These are phyloP conservation scores for Zelonia costaricensis DNA, from an alignment of 208 protist genomes.

Conservation along the genomic window DNA sequence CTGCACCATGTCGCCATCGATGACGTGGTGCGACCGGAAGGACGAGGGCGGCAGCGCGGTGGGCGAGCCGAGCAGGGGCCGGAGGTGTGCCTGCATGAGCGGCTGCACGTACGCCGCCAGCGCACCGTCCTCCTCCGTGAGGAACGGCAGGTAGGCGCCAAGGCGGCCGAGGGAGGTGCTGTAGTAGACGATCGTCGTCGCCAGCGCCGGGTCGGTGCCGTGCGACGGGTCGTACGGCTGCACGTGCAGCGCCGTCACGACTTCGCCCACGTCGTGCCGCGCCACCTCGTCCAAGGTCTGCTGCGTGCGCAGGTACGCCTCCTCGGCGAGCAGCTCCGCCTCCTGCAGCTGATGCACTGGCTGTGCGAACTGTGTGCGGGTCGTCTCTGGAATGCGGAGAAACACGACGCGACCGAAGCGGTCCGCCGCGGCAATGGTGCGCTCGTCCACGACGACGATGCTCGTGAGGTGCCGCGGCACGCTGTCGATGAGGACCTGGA, in stretches of 20 bases:
- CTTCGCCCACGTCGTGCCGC: constrained; percentile 58
- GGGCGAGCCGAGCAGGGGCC: constrained; percentile 32
- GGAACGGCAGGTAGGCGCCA: constrained; percentile 70
- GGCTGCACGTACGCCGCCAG: constrained; percentile 69
- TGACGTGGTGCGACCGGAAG: constrained; percentile 42
- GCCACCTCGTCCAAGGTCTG: constrained; percentile 71
- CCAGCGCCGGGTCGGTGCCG: constrained; percentile 40
- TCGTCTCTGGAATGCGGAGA: constrained; percentile 51
- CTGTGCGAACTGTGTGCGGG: constrained; percentile 66
- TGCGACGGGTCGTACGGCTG: constrained; percentile 50
- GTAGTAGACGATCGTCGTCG: constrained; percentile 63
- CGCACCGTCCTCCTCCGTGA: constrained; percentile 70
- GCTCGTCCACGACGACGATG: constrained; percentile 60
- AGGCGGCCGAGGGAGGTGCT: constrained; percentile 65
- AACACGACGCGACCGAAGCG: constrained; percentile 74
- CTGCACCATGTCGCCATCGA: constrained; percentile 68
- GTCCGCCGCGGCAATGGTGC: constrained; percentile 70
- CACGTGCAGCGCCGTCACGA: constrained; percentile 64
- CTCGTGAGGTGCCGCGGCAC: constrained; percentile 70
- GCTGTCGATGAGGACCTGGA: constrained; percentile 60
- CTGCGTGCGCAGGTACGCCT: constrained; percentile 38
- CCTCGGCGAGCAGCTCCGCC: constrained; percentile 46
- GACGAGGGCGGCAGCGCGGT: constrained; percentile 12
- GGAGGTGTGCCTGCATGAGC: constrained; percentile 46
- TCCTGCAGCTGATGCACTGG: constrained; percentile 54